phyloP scores from a whole-genome alignment of 345 rosid genomes.

The Eucalyptus decipiens region DNA sequence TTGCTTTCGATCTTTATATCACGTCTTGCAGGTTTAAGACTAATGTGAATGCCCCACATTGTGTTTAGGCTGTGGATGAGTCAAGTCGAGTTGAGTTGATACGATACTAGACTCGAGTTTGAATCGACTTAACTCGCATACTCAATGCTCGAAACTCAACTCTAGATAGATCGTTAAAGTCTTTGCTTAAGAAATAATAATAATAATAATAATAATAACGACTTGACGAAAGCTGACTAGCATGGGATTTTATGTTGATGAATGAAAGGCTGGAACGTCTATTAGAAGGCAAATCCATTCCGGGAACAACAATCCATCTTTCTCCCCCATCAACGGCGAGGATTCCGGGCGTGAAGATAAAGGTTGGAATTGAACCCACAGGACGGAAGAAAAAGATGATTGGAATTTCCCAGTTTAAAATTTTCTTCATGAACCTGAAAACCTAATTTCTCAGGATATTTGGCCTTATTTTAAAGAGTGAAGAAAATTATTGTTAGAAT shows the following conservation, averaged over 20 bases:
- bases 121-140: background rate
- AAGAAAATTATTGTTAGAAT: background rate
- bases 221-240: background rate
- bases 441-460: background rate
- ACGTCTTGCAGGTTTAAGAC: background rate
- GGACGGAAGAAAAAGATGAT: background rate
- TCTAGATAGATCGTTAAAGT: background rate
- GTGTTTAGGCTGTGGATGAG: background rate
- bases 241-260: background rate
- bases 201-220: accelerated
- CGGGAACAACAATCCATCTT: background rate
- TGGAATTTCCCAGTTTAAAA: background rate
- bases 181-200: background rate
- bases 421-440: background rate
- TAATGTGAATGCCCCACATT: background rate
- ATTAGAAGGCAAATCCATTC: background rate
- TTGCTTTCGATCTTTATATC: background rate
- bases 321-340: background rate
- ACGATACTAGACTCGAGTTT: background rate
- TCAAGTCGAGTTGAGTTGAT: background rate
- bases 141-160: background rate
- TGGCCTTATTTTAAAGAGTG: background rate
- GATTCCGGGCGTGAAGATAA: background rate
- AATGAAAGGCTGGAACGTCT: background rate
- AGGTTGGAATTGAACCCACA: background rate